Evolutionary conservation across 1,139 yeast genomes (phyloP).

Genomic region (Scheffersomyces parashehatae): DNA sequence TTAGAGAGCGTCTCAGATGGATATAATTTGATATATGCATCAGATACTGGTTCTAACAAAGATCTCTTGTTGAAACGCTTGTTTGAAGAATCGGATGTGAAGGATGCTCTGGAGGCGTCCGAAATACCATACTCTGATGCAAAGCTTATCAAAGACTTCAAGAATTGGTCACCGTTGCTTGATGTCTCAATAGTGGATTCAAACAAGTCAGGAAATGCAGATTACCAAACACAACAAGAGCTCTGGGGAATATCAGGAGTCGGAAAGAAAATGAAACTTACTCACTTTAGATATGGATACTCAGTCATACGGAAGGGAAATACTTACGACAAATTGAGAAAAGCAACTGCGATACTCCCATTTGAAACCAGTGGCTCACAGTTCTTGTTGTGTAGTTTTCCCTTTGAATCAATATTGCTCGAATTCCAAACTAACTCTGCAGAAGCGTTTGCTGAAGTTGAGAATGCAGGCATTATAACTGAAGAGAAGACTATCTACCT

Average conservation of each 20-base stretch:
- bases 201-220: slow-evolving; percentile 15
- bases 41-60: slow-evolving; percentile 36
- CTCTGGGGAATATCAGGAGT: slow-evolving; percentile 51
- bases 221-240: slow-evolving; percentile 31
- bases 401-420: slow-evolving; percentile 39
- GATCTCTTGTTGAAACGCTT: slow-evolving; percentile 22
- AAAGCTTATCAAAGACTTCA: slow-evolving; percentile 26
- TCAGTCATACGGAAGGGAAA: slow-evolving; percentile 21
- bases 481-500: slow-evolving; percentile 11
- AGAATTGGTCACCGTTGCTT: slow-evolving; percentile 52
- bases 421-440: slow-evolving; percentile 23
- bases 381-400: slow-evolving; percentile 36
- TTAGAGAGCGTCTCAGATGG: slow-evolving; percentile 21
- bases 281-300: slow-evolving; percentile 43
- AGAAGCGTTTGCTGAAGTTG: slow-evolving; percentile 28
- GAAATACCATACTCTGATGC: slow-evolving; percentile 9
- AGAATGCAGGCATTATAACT: slow-evolving; percentile 15
- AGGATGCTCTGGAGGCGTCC: slow-evolving; percentile 1
- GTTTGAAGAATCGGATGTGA: slow-evolving; percentile 13
- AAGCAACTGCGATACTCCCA: slow-evolving; percentile 22
- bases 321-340: slow-evolving; percentile 31
- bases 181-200: slow-evolving; percentile 42
- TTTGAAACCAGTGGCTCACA: slow-evolving; percentile 13
- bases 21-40: slow-evolving; percentile 30
- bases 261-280: slow-evolving; percentile 37